Base-by-base conservation (phyloP, 306 rosid species). In the Trifolium fragiferum region DNA sequence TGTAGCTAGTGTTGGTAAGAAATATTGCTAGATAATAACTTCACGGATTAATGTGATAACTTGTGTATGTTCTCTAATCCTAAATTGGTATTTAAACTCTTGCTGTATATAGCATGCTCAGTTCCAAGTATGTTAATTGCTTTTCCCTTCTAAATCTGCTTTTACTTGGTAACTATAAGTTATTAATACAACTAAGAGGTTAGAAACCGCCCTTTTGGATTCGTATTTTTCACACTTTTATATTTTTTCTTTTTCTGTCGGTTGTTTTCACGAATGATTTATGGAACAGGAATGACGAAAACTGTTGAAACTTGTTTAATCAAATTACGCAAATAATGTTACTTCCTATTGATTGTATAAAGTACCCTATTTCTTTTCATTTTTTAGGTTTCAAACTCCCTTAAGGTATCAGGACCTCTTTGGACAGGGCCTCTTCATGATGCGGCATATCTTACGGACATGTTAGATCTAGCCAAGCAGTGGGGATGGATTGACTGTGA, bases 361-460 rank as follows among this genome's bases (percentile, higher is more conserved):
- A 70, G 57, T 51, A 53, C 78, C 18, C 10, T 63, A 27, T 64
- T 50, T 44, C 35, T 40, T 64, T 58, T 33, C 66, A 27, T 77
- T 74, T 80, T 76, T 63, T 81, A 88, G 97, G 91, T 78, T 81
- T 87, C 92, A 41, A 60, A 79, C 50, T 87, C 95, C 11, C 76
- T 88, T 1, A 81, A 83, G 78, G 93, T 94, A 74, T 94, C 93
- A 7, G 99, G 97, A 62, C 99, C 98, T 60, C 98, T 94, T 63
- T 94, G 98, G 98, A 90, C 95, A 8, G 98, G 98, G 20, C 93
- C 96, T 76, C 93, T 94, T 58, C 99, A 94, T 41, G 80, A 87
- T 62, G 82, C 89, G 15, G 78, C 87, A 18, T 89, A 78, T 81
- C 83, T 89, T 14, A 79, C 67, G 75, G 95, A 90, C 43, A 88